Evolutionary conservation across 768 basidiomycete genomes (phyloP), one percentile per base, ranked within the genome.

Genomic region (Boletus bicolor): DNA sequence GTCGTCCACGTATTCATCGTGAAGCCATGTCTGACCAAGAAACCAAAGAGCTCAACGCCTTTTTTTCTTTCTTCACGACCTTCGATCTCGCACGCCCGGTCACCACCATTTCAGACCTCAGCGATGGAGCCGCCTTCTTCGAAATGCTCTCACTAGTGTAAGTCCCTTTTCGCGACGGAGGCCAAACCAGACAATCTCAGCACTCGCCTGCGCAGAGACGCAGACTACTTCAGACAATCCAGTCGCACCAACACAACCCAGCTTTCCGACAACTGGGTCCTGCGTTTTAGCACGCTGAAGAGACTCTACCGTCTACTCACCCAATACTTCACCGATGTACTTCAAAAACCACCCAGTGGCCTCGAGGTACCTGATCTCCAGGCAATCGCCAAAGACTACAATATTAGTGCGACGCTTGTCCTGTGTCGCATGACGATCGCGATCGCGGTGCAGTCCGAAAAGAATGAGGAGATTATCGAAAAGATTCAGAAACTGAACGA

Each of bases 331-430:
- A 82, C 85, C 46, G 87, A 93, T 70, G 82, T 91, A 3, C 80
- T 95, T 21, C 87, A 89, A 65, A 89, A 89, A 52, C 87, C 88
- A 0, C 87, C 88, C 2, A 79, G 81, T 43, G 78, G 83, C 9
- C 79, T 95, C 37, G 89, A 90, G 59, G 92, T 95, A 10, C 95
- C 94, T 11, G 86, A 94, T 74, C 79, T 97, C 44, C 91, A 93
- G 65, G 82, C 86, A 5, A 82, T 95, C 52, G 90, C 93, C 28
- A 89, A 93, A 71, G 87, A 89, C 64, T 75, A 83, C 55, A 81
- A 83, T 64, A 69, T 86, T 4, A 60, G 70, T 12, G 87, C 89
- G 28, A 85, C 86, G 4, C 76, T 93, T 30, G 76, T 82, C 19
- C 78, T 95, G 75, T 93, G 91, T 66, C 82, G 89, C 45, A 76